phyloP scores from a whole-genome alignment of 1,139 yeast genomes.

The Keqinozyma sinolaborantium region DNA sequence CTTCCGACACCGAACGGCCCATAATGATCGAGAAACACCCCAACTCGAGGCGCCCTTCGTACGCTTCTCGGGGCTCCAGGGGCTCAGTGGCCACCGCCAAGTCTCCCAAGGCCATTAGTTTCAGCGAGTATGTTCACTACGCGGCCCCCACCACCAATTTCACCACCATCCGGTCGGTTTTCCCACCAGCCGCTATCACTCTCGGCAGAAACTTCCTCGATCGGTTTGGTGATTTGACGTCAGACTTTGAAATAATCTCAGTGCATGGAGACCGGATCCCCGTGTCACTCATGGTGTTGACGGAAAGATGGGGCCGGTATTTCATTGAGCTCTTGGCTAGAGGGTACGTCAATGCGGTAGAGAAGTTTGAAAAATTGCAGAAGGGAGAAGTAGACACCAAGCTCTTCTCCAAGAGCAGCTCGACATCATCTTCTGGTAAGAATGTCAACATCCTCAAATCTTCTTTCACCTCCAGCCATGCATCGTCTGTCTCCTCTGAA shows the following conservation, averaged over 20 bases:
- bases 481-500: conserved; percentile 10
- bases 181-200: conserved; percentile 74
- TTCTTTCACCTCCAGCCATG: conserved; percentile 11
- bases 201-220: conserved; percentile 73
- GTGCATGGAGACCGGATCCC: conserved; percentile 65
- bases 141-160: conserved; percentile 68
- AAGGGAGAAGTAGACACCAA: conserved; percentile 5
- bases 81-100: conserved; percentile 11
- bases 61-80: conserved; percentile 10
- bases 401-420: conserved; percentile 5
- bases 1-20: conserved; percentile 4
- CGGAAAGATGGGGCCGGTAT: conserved; percentile 74
- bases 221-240: conserved; percentile 56
- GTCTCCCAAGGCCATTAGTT: conserved; percentile 33
- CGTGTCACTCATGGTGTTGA: conserved; percentile 54
- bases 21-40: conserved; percentile 6
- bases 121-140: conserved; percentile 72
- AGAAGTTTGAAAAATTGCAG: conserved; percentile 40
- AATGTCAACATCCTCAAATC: conserved; percentile 7
- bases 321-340: conserved; percentile 59
- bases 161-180: conserved; percentile 63
- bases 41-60: conserved; percentile 16
- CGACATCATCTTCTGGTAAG: neutral
- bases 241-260: conserved; percentile 70
- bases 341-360: conserved; percentile 60